A percentile compares a stretch with the other conserved stretches of the same genome.
Evolutionary conservation across 23 red algal genomes (phyloP).

Genomic region (Gracilaria gracilis): DNA sequence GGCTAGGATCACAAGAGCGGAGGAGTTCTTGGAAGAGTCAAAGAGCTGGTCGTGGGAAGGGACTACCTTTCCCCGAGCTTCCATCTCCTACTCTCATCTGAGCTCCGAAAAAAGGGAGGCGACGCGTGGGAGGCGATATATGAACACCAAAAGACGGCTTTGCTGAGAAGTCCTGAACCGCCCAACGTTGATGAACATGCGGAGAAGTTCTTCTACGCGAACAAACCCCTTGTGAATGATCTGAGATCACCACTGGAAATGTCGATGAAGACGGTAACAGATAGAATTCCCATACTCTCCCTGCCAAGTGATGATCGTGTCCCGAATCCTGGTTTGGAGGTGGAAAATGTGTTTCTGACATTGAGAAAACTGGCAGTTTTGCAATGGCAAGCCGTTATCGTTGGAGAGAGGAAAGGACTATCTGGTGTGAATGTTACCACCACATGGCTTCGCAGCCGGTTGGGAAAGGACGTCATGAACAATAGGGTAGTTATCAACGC

Average conservation of each 20-base stretch:
- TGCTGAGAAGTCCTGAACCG: slow-evolving; percentile 17
- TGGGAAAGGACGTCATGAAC: background rate
- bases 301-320: background rate
- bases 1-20: background rate
- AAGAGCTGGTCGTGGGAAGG: slow-evolving; percentile 36
- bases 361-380: background rate
- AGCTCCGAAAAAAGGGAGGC: slow-evolving; percentile 1
- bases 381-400: slow-evolving; percentile 17
- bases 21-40: background rate
- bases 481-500: slow-evolving; percentile 2
- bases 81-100: background rate
- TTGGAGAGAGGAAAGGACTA: background rate
- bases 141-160: background rate
- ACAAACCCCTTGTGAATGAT: background rate
- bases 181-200: background rate
- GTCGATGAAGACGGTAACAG: background rate
- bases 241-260: background rate
- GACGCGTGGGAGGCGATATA: background rate
- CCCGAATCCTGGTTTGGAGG: background rate
- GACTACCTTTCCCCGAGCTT: background rate
- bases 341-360: background rate
- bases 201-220: background rate
- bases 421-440: background rate
- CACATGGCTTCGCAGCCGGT: slow-evolving; percentile 18
- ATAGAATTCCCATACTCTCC: slow-evolving; percentile 14